phyloP scores from a whole-genome alignment of 495 filamentous ascomycete species.

The Trypethelium eluteriae region DNA sequence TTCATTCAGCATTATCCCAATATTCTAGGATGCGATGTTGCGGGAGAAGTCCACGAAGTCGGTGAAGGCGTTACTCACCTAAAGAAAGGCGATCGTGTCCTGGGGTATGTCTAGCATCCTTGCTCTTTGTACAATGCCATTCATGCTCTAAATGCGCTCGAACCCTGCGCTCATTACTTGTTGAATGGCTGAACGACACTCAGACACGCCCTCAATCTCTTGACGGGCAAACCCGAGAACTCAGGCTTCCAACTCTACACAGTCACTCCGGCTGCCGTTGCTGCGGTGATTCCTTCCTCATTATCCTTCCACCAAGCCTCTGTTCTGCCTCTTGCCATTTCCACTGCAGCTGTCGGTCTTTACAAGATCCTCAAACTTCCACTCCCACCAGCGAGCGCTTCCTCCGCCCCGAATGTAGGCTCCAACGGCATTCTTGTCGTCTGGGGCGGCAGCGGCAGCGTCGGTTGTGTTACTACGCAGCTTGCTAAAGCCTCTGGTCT shows the following conservation, averaged over 20 bases:
- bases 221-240: conserved; percentile 25
- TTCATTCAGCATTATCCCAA: conserved; percentile 37
- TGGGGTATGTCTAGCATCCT: conserved; percentile 27
- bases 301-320: conserved; percentile 42
- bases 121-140: neutral
- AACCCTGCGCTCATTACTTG: no score
- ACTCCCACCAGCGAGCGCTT: conserved; percentile 30
- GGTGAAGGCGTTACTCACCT: conserved; percentile 38
- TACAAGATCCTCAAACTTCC: conserved; percentile 40
- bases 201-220: conserved; percentile 31
- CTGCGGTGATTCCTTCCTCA: conserved; percentile 41
- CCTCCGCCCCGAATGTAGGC: conserved; percentile 22
- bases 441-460: conserved; percentile 54
- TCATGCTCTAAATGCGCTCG: neutral
- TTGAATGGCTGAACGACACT: neutral
- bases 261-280: conserved; percentile 31
- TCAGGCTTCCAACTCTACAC: conserved; percentile 47
- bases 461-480: conserved; percentile 57
- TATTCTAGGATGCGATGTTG: conserved; percentile 40
- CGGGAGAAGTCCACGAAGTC: conserved; percentile 40
- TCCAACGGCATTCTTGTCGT: conserved; percentile 44
- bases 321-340: conserved; percentile 48
- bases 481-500: conserved; percentile 51
- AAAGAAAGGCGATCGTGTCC: conserved; percentile 42
- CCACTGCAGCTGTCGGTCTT: conserved; percentile 48